Evolutionary conservation across 2,329 filamentous ascomycete genomes (phyloP), one percentile per base, ranked within the genome.

Genomic region (Monosporascus ibericus): DNA sequence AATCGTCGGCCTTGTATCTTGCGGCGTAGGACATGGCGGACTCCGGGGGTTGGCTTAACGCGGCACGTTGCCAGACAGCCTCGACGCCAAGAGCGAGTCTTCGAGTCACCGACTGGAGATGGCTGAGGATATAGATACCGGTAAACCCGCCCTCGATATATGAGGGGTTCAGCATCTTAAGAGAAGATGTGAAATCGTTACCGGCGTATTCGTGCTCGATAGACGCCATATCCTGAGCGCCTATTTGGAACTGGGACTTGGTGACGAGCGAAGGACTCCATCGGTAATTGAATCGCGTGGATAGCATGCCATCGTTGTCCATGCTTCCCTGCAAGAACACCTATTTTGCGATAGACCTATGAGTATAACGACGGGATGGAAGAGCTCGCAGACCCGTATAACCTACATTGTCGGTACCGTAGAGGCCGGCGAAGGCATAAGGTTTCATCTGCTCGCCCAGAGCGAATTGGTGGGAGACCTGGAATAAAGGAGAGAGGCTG

Each of bases 121-220:
- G 97, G 77, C 88, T 94, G 63, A 90, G 92, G 65, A 99, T 92
- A 70, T 90, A 90, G 73, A 97, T 96, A 64, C 94, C 94, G 25
- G 92, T 99, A 49, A 96, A 73, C 52, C 91, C 90, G 54, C 94
- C 92, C 69, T 97, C 92, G 50, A 99, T 82, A 61, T 87, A 78
- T 6, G 91, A 96, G n/a, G 94, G 94, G 77, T 97, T 97, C 68
- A 97, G 82, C 66, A 90, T 86, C 78, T 97, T 99, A 63, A 99
- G 68, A 42, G 89, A 92, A 24, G 91, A 90, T 44, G 88, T 92
- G 75, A 99, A 99, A 74, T 99, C 94, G 65, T 83, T 78, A 68
- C 94, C 94, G 22, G 84, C 88, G 75, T 96, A 97, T 75, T 99
- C 94, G 70, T 95, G 90, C 72, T 99, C 94, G 69, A 96, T 81